Conservation (phyloP, 2,329 filamentous ascomycete genomes). For the Phyllosticta citribraziliensis region DNA sequence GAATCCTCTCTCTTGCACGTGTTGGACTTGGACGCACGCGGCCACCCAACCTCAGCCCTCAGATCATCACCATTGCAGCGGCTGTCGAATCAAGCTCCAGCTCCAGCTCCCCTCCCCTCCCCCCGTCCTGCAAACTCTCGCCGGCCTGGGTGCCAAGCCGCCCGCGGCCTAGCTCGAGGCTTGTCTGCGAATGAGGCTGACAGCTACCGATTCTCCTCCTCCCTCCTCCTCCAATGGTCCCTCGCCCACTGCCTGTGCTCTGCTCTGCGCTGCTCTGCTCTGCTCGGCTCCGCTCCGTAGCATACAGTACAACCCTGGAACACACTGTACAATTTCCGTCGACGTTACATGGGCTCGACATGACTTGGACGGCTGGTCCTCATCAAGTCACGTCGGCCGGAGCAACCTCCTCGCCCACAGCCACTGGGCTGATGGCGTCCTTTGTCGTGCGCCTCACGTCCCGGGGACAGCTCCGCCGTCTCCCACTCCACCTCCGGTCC, state of each 20-base stretch:
- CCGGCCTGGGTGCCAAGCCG: slow-evolving; percentile 9
- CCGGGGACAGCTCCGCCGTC: not conserved
- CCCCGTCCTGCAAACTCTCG: slow-evolving; percentile 5
- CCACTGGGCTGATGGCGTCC: not conserved
- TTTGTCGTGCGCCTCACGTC: not conserved
- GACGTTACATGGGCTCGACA: slow-evolving; percentile 8
- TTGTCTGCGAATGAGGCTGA: slow-evolving; percentile 8
- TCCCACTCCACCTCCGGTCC: not conserved
- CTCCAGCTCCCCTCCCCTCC: too few species aligned
- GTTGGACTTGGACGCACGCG: slow-evolving; percentile 10
- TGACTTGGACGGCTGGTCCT: not conserved
- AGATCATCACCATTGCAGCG: not conserved
- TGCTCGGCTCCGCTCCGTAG: too few species aligned
- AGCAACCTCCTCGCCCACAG: not conserved
- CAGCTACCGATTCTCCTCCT: not conserved
- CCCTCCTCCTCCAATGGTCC: too few species aligned
- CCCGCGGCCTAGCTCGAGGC: slow-evolving; percentile 10
- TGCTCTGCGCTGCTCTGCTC: too few species aligned
- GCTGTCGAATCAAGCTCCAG: slow-evolving; percentile 8
- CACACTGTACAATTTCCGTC: slow-evolving; percentile 9
- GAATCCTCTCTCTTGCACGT: not conserved
- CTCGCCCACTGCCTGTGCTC: too few species aligned
- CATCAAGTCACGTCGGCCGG: not conserved
- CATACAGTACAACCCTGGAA: not conserved
- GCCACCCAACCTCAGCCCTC: slow-evolving; percentile 6